Evolutionary conservation across 2,329 filamentous ascomycete genomes (phyloP), one percentile per base, ranked within the genome.

Genomic region (Colletotrichum trifolii): DNA sequence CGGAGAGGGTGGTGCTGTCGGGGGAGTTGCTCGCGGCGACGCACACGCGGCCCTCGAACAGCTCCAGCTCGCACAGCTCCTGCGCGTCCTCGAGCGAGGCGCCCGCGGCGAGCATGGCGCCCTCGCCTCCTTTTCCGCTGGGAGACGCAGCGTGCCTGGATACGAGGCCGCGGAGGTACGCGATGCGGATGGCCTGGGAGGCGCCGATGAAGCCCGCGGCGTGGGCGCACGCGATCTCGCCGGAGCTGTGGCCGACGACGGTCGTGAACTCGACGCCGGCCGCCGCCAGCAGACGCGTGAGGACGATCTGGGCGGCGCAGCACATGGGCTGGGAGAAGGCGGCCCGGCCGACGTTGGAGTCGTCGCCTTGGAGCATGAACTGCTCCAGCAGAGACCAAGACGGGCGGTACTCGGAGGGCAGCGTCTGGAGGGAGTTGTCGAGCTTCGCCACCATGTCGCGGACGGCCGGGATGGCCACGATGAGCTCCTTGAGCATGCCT

Each of bases 201-300:
- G 52, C 36, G 8, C 48, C 56, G 0, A 87, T 55, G 17, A 77
- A 73, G 0, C 82, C 83, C 0, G 81, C 78, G 0, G 83, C 82
- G 67, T 84, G 86, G 0, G 81, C 83, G 0, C 82, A 82, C 0
- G 72, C 81, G 10, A 85, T 84, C 67, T 85, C 83, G 1, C 83
- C 83, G 0, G 78, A 81, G 0, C 81, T 83, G 68, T 85, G 83
- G 2, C 83, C 82, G 2, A 83, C 76, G 0, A 82, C 78, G 1
- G 74, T 74, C 1, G 64, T 34, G 7, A 80, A 75, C 0, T 62
- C 45, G n/a, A 83, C 58, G 3, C 76, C 75, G 5, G 76, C 76
- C 0, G 70, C 62, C 0, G 57, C 38, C 0, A 77, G 67, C 1
- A 73, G 54, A 3, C 75, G 70, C 5, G 76, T 69, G 0, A 77